phyloP scores from a whole-genome alignment of 257 asterid species.

The Rauvolfia tetraphylla region DNA sequence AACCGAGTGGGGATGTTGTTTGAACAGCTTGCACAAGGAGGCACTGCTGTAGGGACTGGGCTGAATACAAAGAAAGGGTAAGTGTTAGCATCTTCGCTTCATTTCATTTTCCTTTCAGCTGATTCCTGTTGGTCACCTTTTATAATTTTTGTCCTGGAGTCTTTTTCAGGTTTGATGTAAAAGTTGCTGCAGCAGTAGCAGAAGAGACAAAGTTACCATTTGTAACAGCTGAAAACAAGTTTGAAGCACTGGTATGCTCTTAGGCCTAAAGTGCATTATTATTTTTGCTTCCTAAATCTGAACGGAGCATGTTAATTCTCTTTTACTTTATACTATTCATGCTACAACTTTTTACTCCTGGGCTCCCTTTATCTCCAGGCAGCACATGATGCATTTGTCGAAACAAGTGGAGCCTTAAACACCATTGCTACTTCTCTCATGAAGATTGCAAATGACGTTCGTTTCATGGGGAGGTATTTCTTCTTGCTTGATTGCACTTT shows the following conservation, averaged over 20 bases:
- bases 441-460: slow-evolving; percentile 95
- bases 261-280: slow-evolving; percentile 22
- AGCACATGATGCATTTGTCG: slow-evolving; percentile 96
- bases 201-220: slow-evolving; percentile 94
- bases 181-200: slow-evolving; percentile 96
- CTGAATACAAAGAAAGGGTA: slow-evolving; percentile 95
- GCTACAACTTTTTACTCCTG: not conserved
- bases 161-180: slow-evolving; percentile 73
- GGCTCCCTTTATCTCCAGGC: slow-evolving; percentile 50
- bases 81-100: slow-evolving; percentile 11
- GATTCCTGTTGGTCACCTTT: not conserved
- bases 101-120: not conserved
- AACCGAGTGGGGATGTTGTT: slow-evolving; percentile 25
- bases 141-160: slow-evolving; percentile 10
- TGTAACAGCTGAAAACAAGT: slow-evolving; percentile 98
- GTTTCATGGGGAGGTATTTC: slow-evolving; percentile 88
- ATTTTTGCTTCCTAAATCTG: not conserved
- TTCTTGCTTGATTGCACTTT: slow-evolving; percentile 19
- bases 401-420: slow-evolving; percentile 91
- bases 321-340: slow-evolving; percentile 1
- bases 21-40: slow-evolving; percentile 98
- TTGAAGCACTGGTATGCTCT: slow-evolving; percentile 87
- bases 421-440: slow-evolving; percentile 87
- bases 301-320: slow-evolving; percentile 14
- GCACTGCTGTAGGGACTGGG: slow-evolving; percentile 99